These are phyloP conservation scores for Oenanthe sinensis DNA, from an alignment of 129 eudicot genomes.

Conservation along the genomic window DNA sequence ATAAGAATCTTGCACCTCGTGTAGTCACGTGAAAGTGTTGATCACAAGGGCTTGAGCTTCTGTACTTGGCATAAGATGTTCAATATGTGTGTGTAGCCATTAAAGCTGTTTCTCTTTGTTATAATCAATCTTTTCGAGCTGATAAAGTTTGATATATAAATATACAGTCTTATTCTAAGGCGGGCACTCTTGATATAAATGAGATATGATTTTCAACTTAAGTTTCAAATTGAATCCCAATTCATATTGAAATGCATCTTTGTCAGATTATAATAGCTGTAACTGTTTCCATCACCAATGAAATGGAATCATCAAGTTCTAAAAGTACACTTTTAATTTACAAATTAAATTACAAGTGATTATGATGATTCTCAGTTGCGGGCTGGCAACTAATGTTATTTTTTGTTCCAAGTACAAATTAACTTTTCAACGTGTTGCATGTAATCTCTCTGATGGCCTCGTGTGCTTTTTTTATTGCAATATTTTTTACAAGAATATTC, in stretches of 20 bases:
- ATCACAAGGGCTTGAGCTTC: constrained; percentile 16
- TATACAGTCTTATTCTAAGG: background rate
- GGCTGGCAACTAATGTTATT: constrained; percentile 21
- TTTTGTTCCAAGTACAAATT: constrained; percentile 38
- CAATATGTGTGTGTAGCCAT: background rate
- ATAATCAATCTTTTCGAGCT: background rate
- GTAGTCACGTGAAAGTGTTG: constrained; percentile 29
- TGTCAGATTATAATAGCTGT: background rate
- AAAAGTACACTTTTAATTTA: constrained; percentile 7
- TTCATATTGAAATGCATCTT: constrained; percentile 15
- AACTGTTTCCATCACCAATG: constrained; percentile 24
- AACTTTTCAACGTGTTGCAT: constrained; percentile 30
- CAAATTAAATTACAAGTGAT: background rate
- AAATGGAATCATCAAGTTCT: constrained; percentile 17
- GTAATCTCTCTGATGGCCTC: constrained; percentile 23
- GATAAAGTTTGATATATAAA: background rate
- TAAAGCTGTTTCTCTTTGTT: constrained; percentile 2
- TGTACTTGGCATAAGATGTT: background rate
- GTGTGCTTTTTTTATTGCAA: constrained; percentile 20
- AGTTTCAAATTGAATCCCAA: constrained; percentile 2
- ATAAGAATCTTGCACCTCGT: background rate
- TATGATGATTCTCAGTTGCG: constrained; percentile 1
- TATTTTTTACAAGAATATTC: constrained; percentile 9
- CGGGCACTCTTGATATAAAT: background rate
- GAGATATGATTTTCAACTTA: background rate